A percentile compares a stretch with the other conserved stretches of the same genome.
Evolutionary conservation across 768 basidiomycete genomes (phyloP).

Genomic region (Amanita pseudoporphyria): DNA sequence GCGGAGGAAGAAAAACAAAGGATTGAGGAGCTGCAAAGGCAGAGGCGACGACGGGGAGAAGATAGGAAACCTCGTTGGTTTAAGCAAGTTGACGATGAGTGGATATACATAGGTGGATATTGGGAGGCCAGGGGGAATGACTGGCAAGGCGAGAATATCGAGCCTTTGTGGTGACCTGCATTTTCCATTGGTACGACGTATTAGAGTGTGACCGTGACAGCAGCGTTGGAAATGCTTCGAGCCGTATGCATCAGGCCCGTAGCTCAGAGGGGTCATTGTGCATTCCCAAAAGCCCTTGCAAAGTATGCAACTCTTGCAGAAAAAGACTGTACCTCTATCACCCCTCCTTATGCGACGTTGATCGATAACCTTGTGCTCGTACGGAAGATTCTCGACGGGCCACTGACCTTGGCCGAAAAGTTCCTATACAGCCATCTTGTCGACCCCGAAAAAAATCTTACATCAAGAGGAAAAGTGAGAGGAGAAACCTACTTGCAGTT

Average conservation of each 20-base stretch:
- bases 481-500: conserved; percentile 90
- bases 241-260: neutral
- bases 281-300: too few species aligned
- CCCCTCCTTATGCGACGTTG: conserved; percentile 73
- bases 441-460: conserved; percentile 65
- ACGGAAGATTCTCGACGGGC: conserved; percentile 60
- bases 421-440: conserved; percentile 90
- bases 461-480: conserved; percentile 56
- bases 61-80: conserved; percentile 72
- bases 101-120: conserved; percentile 72
- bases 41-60: conserved; percentile 49
- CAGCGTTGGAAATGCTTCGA: neutral
- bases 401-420: conserved; percentile 94
- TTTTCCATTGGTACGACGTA: too few species aligned
- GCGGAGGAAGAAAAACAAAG: conserved; percentile 68
- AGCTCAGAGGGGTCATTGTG: conserved; percentile 2
- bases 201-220: neutral
- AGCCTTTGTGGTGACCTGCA: conserved; percentile 60
- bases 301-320: conserved; percentile 27
- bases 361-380: conserved; percentile 63
- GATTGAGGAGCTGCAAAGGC: conserved; percentile 71
- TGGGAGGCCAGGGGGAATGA: conserved; percentile 66
- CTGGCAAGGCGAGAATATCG: conserved; percentile 44
- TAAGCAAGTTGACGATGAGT: conserved; percentile 56
- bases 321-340: conserved; percentile 52